Conservation (phyloP, 257 asterid genomes). For the Verbascum thapsus region DNA sequence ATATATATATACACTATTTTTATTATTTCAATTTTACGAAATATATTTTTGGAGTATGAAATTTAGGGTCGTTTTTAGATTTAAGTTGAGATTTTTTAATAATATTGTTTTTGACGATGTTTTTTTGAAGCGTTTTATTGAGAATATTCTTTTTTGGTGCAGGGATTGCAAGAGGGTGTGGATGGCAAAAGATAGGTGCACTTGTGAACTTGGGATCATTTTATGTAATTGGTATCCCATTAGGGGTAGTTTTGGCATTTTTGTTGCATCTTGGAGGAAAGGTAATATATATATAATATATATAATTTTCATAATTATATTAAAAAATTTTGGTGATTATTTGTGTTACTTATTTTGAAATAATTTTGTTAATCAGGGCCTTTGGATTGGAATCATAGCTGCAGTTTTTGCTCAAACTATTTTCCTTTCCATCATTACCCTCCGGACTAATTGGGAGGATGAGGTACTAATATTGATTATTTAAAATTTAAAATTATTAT, state of each 20-base stretch:
- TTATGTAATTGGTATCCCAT: slow-evolving; percentile 64
- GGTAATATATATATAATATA: slow-evolving; percentile 37
- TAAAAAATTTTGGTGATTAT: too few relatives aligned
- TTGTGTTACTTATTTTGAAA: not conserved
- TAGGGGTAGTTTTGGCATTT: slow-evolving; percentile 54
- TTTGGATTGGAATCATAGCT: slow-evolving; percentile 63
- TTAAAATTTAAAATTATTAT: too few relatives aligned
- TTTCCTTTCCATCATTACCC: slow-evolving; percentile 46
- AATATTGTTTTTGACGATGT: not conserved
- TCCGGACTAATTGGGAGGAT: slow-evolving; percentile 58
- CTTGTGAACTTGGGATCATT: slow-evolving; percentile 60
- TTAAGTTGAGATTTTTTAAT: too few relatives aligned
- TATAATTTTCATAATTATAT: too few relatives aligned
- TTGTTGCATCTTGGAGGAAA: slow-evolving; percentile 61
- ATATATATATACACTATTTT: not conserved
- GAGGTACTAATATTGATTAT: slow-evolving; percentile 39
- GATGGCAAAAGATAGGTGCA: slow-evolving; percentile 83
- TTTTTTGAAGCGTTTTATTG: not conserved
- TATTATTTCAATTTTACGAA: too few relatives aligned
- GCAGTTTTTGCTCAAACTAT: slow-evolving; percentile 61
- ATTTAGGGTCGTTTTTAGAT: too few relatives aligned
- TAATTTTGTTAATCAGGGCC: slow-evolving; percentile 43
- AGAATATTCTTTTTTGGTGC: not conserved
- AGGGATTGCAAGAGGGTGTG: slow-evolving; percentile 73
- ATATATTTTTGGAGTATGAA: too few relatives aligned